Conservation (phyloP, 192 early-diverging fungal genomes). For the Obelidium mucronatum region DNA sequence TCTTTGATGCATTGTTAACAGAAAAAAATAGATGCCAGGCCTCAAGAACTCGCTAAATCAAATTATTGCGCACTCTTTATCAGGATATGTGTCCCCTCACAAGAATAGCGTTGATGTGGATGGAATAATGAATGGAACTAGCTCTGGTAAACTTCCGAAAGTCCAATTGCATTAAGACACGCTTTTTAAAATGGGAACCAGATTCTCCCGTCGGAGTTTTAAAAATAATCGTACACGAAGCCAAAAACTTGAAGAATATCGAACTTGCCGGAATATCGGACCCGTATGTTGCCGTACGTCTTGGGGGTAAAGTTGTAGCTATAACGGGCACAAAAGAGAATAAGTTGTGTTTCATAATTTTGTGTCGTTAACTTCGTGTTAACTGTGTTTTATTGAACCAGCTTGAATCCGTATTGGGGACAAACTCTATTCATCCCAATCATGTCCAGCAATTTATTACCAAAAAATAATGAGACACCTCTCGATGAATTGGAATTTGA, state of each 20-base stretch:
- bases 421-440: constrained; percentile 80
- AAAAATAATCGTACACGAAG: constrained; percentile 78
- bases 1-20: constrained; percentile 5
- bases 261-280: constrained; percentile 90
- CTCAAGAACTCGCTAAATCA: constrained; percentile 56
- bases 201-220: constrained; percentile 88
- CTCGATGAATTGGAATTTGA: constrained; percentile 79
- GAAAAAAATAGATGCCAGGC: constrained; percentile 17
- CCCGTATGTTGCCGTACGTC: constrained; percentile 80
- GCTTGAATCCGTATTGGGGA: constrained; percentile 85
- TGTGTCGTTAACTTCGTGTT: too few species aligned
- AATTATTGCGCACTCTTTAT: background rate
- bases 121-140: constrained; percentile 74
- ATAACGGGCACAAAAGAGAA: constrained; percentile 72
- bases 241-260: constrained; percentile 81
- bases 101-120: constrained; percentile 82
- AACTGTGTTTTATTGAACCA: too few species aligned
- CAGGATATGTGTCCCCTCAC: constrained; percentile 63
- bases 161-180: too few species aligned
- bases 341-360: too few species aligned
- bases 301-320: constrained; percentile 74
- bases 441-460: constrained; percentile 57
- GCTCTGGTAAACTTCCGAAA: constrained; percentile 48
- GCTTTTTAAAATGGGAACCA: background rate
- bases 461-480: constrained; percentile 6